These are phyloP conservation scores for Trametes pubescens DNA, from an alignment of 1,284 basidiomycete species.

Conservation along the genomic window DNA sequence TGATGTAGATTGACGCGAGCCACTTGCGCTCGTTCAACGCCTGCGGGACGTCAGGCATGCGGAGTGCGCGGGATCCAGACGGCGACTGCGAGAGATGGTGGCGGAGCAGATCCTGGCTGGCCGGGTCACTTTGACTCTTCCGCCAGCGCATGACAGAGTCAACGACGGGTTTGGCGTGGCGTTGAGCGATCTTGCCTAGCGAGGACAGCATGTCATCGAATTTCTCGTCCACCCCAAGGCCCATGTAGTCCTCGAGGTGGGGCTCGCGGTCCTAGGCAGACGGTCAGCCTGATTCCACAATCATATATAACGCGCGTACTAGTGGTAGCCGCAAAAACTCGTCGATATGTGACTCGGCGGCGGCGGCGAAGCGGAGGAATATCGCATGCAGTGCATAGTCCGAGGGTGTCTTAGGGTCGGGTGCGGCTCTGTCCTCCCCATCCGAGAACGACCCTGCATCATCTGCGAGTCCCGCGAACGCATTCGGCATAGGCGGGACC, in stretches of 20 bases:
- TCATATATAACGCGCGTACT: constrained; percentile 51
- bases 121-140: constrained; percentile 74
- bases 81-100: constrained; percentile 58
- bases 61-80: constrained; percentile 47
- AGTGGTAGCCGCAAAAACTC: constrained; percentile 72
- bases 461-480: constrained; percentile 54
- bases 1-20: constrained; percentile 85
- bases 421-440: constrained; percentile 67
- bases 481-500: constrained; percentile 75
- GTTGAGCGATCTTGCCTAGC: constrained; percentile 87
- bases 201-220: constrained; percentile 87
- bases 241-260: constrained; percentile 71
- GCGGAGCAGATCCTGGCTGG: constrained; percentile 61
- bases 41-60: constrained; percentile 61
- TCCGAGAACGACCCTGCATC: constrained; percentile 63
- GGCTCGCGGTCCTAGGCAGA: constrained; percentile 70
- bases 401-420: constrained; percentile 80
- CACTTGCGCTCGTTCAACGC: constrained; percentile 81
- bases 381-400: constrained; percentile 89
- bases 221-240: constrained; percentile 72
- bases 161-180: constrained; percentile 85
- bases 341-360: constrained; percentile 82
- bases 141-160: constrained; percentile 92
- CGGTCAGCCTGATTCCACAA: constrained; percentile 10
- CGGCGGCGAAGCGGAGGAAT: constrained; percentile 83